Evolutionary conservation across 192 early-diverging fungal species (phyloP).

Genomic region (Funneliformis geosporum): DNA sequence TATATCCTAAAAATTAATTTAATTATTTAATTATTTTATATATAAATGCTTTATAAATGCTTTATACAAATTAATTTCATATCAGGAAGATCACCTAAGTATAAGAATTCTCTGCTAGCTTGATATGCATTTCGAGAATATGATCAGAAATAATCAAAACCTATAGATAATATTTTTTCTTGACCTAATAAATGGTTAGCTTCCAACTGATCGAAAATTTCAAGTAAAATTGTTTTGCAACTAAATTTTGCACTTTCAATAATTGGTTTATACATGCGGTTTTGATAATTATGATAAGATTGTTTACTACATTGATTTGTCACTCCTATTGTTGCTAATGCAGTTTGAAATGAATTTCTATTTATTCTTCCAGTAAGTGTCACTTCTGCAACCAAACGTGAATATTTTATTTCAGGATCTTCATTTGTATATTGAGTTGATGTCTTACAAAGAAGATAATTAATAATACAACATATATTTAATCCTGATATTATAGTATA

Average conservation of each 20-base stretch:
- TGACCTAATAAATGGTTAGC: not conserved
- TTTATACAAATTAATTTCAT: no score
- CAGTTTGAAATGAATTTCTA: not conserved
- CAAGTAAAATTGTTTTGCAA: not conserved
- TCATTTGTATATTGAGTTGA: not conserved
- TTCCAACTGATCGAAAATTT: not conserved
- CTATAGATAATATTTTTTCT: conserved; percentile 5
- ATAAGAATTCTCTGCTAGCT: not conserved
- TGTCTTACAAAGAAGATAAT: not conserved
- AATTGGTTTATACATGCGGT: not conserved
- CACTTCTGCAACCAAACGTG: not conserved
- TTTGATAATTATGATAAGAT: conserved; percentile 7
- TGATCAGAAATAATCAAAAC: conserved; percentile 2
- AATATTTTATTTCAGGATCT: not conserved
- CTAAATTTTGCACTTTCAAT: not conserved
- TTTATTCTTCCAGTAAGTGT: not conserved
- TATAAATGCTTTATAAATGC: no score
- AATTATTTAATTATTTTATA: not conserved
- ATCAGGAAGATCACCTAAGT: not conserved
- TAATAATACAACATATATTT: not conserved
- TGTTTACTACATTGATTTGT: not conserved
- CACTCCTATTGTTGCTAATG: not conserved
- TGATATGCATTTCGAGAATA: not conserved
- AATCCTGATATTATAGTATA: not conserved
- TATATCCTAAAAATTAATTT: not conserved